Evolutionary conservation across 495 filamentous ascomycete species (phyloP).

Genomic region (Podospora pseudocomata): DNA sequence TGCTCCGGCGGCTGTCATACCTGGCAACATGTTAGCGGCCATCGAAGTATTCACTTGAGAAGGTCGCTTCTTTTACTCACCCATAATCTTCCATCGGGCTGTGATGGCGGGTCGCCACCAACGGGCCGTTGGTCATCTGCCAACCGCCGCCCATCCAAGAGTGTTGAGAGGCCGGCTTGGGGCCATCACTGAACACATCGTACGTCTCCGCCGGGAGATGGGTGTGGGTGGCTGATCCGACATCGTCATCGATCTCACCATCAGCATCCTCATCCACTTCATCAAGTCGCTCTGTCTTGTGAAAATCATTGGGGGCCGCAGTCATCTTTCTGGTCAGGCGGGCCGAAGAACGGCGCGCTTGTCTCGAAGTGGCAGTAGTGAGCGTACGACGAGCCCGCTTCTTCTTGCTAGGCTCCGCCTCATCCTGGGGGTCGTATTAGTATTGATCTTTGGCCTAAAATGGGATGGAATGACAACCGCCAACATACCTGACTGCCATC

Average conservation of each 20-base stretch:
- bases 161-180: background rate
- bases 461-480: background rate
- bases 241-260: background rate
- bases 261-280: background rate
- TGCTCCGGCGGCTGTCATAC: conserved; percentile 1
- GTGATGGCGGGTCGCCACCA: background rate
- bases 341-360: background rate
- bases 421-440: background rate
- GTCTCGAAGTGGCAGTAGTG: background rate
- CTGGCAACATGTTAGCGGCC: background rate
- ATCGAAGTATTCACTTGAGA: background rate
- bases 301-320: background rate
- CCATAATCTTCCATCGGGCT: background rate
- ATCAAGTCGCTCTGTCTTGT: background rate
- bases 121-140: background rate
- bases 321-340: background rate
- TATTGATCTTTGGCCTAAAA: background rate
- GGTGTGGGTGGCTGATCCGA: background rate
- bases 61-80: background rate
- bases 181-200: background rate
- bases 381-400: background rate
- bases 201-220: background rate
- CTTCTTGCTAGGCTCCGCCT: background rate
- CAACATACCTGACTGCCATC: conserved; percentile 47
- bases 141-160: background rate